These are phyloP conservation scores for Breynia disticha DNA, from an alignment of 441 rosid species.

Conservation along the genomic window DNA sequence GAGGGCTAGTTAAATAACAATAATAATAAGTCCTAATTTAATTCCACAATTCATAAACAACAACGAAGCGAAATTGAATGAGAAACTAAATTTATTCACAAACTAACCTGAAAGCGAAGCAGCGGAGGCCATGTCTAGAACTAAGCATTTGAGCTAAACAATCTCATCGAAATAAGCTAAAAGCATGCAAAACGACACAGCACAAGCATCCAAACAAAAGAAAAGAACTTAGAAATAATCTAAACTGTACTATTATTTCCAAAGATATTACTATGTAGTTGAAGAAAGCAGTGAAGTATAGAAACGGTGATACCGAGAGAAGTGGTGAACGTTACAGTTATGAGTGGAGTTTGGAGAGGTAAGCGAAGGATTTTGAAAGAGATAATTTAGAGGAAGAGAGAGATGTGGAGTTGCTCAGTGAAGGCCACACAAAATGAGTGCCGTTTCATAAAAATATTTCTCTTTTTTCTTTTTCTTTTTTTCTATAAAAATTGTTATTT, in stretches of 20 bases:
- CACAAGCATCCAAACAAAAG: slow-evolving; percentile 4
- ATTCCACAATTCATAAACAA: background rate
- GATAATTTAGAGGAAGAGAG: slow-evolving; percentile 42
- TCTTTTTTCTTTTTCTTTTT: background rate
- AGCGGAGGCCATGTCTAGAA: slow-evolving; percentile 61
- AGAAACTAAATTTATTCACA: background rate
- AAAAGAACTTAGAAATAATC: too few species aligned
- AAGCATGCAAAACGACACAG: slow-evolving; percentile 20
- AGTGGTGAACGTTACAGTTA: slow-evolving; percentile 8
- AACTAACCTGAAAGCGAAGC: slow-evolving; percentile 67
- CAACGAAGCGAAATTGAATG: background rate
- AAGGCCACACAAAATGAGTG: slow-evolving; percentile 51
- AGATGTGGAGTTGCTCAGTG: slow-evolving; percentile 11
- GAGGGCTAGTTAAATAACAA: background rate
- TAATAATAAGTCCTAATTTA: background rate
- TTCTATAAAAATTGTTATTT: too few species aligned
- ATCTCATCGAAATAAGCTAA: slow-evolving; percentile 33
- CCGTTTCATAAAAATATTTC: slow-evolving; percentile 35
- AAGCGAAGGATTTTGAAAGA: slow-evolving; percentile 32
- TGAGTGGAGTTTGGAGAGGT: slow-evolving; percentile 24
- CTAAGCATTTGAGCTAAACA: slow-evolving; percentile 25
- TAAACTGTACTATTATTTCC: too few species aligned
- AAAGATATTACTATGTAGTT: too few species aligned
- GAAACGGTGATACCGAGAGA: background rate
- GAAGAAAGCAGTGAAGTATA: too few species aligned